Evolutionary conservation across 202 grass and related monocot genomes (phyloP).

Genomic region (Elaeis oleifera): DNA sequence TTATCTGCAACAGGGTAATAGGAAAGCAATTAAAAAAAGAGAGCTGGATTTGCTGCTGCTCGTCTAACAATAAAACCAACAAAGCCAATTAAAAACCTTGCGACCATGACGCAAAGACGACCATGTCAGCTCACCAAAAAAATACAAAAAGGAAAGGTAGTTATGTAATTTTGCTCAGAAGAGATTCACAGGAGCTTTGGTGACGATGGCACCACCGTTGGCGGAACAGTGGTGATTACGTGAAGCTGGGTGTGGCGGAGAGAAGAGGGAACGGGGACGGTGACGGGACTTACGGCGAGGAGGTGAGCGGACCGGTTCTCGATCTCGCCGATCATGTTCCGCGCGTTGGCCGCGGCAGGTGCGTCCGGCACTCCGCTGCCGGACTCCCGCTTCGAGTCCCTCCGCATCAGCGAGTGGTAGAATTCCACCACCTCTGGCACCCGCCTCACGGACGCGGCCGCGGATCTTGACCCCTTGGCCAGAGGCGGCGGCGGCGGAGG

Average conservation of each 20-base stretch:
- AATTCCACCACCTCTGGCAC: conserved; percentile 95
- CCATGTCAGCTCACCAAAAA: too few relatives aligned
- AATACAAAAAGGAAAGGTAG: too few relatives aligned
- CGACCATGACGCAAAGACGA: conserved; percentile 9
- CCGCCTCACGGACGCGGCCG: conserved; percentile 45
- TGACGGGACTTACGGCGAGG: conserved; percentile 60
- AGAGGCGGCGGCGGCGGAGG: conserved; percentile 56
- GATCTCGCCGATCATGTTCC: conserved; percentile 98
- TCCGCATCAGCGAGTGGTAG: conserved; percentile 93
- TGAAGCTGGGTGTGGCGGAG: background rate
- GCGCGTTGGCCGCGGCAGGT: conserved; percentile 22
- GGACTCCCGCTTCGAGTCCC: conserved; percentile 63
- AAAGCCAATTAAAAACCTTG: background rate
- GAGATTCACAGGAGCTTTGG: too few relatives aligned
- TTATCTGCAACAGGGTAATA: conserved; percentile 41
- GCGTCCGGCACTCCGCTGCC: conserved; percentile 7
- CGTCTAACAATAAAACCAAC: too few relatives aligned
- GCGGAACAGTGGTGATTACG: background rate
- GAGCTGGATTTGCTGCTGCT: too few relatives aligned
- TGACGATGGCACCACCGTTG: too few relatives aligned
- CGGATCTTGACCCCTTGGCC: conserved; percentile 29
- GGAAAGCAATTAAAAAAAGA: too few relatives aligned
- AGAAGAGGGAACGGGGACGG: too few relatives aligned
- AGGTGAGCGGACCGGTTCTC: conserved; percentile 98
- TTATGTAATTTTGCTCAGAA: too few relatives aligned